These are phyloP conservation scores for Cyclocybe aegerita DNA, from an alignment of 768 basidiomycete genomes.

Conservation along the genomic window DNA sequence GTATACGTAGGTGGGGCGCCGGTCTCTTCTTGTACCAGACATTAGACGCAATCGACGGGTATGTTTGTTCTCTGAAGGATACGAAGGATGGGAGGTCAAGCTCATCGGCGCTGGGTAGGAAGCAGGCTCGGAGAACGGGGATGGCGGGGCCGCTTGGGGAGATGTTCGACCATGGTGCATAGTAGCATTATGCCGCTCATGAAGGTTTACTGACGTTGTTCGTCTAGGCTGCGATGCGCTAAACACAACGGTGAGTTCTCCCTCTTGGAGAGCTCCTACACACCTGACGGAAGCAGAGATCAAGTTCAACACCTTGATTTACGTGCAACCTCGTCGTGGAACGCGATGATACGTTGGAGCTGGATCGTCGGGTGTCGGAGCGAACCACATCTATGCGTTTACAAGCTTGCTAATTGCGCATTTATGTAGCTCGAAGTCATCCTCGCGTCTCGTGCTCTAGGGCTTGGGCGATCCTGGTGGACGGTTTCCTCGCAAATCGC, in stretches of 20 bases:
- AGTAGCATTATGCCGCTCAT: not conserved
- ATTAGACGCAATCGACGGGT: slow-evolving; percentile 90
- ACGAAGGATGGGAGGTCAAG: too few species aligned
- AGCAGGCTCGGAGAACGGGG: slow-evolving; percentile 92
- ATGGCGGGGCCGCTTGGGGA: slow-evolving; percentile 98
- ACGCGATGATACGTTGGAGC: too few species aligned
- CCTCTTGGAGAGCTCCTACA: not conserved
- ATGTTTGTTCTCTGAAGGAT: slow-evolving; percentile 17
- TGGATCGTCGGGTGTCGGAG: too few species aligned
- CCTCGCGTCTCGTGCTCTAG: slow-evolving; percentile 80
- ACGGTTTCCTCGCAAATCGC: slow-evolving; percentile 85
- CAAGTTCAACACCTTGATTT: too few species aligned
- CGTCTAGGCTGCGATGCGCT: slow-evolving; percentile 82
- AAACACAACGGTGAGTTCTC: slow-evolving; percentile 77
- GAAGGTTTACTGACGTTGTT: not conserved
- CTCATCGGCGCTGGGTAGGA: slow-evolving; percentile 43
- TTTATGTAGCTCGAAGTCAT: slow-evolving; percentile 76
- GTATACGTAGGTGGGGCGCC: slow-evolving; percentile 65
- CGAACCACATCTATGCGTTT: too few species aligned
- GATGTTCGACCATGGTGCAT: slow-evolving; percentile 94
- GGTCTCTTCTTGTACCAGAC: slow-evolving; percentile 93
- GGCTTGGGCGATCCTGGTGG: slow-evolving; percentile 96
- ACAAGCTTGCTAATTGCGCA: not conserved
- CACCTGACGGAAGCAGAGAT: too few species aligned
- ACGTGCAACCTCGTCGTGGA: too few species aligned